Conservation (phyloP, 2,329 filamentous ascomycete species). For the Sordariomycetes sp. region DNA sequence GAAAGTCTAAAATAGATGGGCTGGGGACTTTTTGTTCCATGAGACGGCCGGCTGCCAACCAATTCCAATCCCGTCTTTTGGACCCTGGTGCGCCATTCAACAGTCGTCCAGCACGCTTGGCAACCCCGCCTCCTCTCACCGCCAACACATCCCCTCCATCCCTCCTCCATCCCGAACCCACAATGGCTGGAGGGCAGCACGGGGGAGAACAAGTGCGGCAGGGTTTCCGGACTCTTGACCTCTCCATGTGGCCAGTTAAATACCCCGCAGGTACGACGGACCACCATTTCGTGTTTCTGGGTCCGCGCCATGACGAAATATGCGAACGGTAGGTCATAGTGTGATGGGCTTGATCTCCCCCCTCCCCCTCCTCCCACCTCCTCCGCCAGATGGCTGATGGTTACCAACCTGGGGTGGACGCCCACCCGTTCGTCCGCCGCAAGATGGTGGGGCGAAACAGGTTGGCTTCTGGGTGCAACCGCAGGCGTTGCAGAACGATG, state of each 20-base stretch:
- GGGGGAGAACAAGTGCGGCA: not conserved
- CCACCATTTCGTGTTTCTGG: not conserved
- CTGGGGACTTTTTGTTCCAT: not conserved
- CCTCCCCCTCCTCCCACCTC: not conserved
- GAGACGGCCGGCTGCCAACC: not conserved
- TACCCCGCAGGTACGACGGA: not conserved
- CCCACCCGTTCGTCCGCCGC: not conserved
- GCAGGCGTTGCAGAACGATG: not conserved
- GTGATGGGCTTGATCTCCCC: not conserved
- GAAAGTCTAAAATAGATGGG: not conserved
- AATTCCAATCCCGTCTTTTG: not conserved
- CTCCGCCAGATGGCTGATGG: not conserved
- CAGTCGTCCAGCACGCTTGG: no score
- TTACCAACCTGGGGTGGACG: not conserved
- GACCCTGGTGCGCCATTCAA: not conserved
- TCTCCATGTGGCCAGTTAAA: not conserved
- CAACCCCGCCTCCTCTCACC: not conserved
- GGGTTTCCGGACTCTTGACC: not conserved
- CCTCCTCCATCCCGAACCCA: not conserved
- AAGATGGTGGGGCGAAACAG: not conserved
- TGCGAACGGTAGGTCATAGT: slow-evolving; percentile 2
- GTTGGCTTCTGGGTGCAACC: not conserved
- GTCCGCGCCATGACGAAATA: slow-evolving; percentile 1
- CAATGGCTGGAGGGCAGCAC: not conserved
- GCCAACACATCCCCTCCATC: not conserved